Conservation (phyloP, 208 protist species). For the Leptomonas pyrrhocoris region DNA sequence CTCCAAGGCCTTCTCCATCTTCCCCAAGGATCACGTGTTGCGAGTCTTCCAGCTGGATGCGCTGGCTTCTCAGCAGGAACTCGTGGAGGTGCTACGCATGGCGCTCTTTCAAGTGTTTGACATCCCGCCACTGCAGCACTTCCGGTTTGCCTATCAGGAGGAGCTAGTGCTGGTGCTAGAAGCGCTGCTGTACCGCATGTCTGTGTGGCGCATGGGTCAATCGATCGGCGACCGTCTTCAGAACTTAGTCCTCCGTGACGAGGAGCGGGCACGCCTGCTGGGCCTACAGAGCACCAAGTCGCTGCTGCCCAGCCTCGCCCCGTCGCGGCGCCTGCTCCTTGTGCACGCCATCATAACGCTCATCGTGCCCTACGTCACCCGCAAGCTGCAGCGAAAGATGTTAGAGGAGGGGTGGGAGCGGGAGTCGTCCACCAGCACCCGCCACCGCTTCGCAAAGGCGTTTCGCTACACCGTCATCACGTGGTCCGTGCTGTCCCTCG, state of each 20-base stretch:
- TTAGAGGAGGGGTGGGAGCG: conserved; percentile 84
- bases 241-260: conserved; percentile 86
- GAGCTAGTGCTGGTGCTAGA: conserved; percentile 79
- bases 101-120: conserved; percentile 72
- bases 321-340: conserved; percentile 63
- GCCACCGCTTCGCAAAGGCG: conserved; percentile 42
- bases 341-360: conserved; percentile 75
- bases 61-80: conserved; percentile 70
- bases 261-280: conserved; percentile 55
- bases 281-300: conserved; percentile 52
- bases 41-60: conserved; percentile 86
- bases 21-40: conserved; percentile 77
- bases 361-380: conserved; percentile 73
- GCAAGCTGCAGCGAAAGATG: conserved; percentile 72
- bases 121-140: conserved; percentile 60
- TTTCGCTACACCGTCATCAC: conserved; percentile 49
- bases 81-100: conserved; percentile 76
- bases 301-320: conserved; percentile 68
- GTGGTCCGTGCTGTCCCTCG: conserved; percentile 69
- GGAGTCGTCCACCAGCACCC: conserved; percentile 32
- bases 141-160: conserved; percentile 82
- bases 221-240: conserved; percentile 82
- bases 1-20: conserved; percentile 72
- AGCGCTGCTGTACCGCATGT: conserved; percentile 67
- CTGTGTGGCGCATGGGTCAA: conserved; percentile 72